These are phyloP conservation scores for Olyra latifolia DNA, from an alignment of 176 grass and related monocot genomes.

Conservation along the genomic window DNA sequence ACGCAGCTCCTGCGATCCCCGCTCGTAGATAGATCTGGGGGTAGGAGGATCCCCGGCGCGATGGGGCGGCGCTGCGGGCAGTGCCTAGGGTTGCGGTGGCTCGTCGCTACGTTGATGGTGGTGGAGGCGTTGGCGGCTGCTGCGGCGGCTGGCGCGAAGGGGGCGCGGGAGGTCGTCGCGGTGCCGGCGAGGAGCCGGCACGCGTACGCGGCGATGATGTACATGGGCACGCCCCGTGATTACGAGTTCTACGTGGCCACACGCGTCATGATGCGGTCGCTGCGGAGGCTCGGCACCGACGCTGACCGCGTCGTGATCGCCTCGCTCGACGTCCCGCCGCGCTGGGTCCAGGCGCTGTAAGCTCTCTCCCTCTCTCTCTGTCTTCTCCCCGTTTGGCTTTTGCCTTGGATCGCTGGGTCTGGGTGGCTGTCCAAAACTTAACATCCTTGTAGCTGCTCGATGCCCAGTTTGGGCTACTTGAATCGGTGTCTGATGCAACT, in stretches of 20 bases:
- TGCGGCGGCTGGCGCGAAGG: background rate
- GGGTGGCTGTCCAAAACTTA: background rate
- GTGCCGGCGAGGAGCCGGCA: constrained; percentile 41
- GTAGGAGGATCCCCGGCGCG: background rate
- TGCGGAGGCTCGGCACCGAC: constrained; percentile 43
- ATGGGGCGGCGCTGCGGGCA: constrained; percentile 38
- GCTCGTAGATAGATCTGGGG: constrained; percentile 41
- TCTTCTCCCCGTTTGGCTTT: background rate
- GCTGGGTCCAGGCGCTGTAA: constrained; percentile 75
- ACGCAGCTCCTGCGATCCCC: background rate
- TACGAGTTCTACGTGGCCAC: constrained; percentile 98
- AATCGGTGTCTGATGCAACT: background rate
- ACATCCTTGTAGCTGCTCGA: background rate
- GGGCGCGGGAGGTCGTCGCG: background rate
- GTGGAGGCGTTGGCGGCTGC: background rate
- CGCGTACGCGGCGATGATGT: constrained; percentile 94
- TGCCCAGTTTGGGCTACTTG: background rate
- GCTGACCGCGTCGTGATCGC: constrained; percentile 85
- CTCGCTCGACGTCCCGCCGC: constrained; percentile 68
- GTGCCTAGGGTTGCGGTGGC: constrained; percentile 27
- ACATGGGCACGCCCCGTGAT: constrained; percentile 91
- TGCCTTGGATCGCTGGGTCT: background rate
- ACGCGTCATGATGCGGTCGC: constrained; percentile 88
- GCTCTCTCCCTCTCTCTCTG: background rate
- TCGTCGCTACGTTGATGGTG: constrained; percentile 12